Evolutionary conservation across 331 rosid genomes (phyloP), one percentile per base, ranked within the genome.

Genomic region (Saraca asoca): DNA sequence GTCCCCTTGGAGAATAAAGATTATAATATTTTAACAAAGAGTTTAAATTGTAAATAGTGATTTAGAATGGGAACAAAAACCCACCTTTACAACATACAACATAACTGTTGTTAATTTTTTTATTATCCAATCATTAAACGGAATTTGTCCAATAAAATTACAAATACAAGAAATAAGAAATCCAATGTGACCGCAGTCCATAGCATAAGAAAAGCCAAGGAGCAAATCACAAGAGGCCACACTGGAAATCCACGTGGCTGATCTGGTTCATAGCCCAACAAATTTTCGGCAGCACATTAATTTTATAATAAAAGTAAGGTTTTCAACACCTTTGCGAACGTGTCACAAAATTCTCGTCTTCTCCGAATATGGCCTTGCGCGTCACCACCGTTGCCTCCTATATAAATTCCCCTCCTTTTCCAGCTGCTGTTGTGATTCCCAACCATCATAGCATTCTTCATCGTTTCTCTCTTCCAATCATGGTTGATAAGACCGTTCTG

Each of bases 401-500:
- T 74, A 43, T 74, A 55, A 73, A 74, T 39, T 75, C 69, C 7
- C 72, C 65, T 58, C 52, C 17, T 6, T 74, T 74, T 57, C 65
- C 53, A 0, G 13, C 75, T 3, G 35, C 71, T 4, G 20, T 31
- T 13, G 73, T 58, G 15, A 6, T 54, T 60, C n/a, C 75, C 9
- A 69, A 44, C 8, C 3, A 4, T 75, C 74, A 4, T 39, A 15
- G 0, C 52, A 0, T 6, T 1, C 6, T 0, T 42, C 12, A 12
- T 46, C 39, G 41, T 53, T 19, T 33, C 39, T 13, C 16, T 13
- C 7, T 48, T 58, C 12, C 61, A 4, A 31, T 13, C 9, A 87
- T 90, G 99, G 59, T 65, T 3, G 37, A 78, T 9, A 76, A 81
- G 45, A 75, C 65, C 14, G 82, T 94, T 18, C 79, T 94, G 2